Evolutionary conservation across 225 moss, liverwort and hornwort genomes (phyloP).

Genomic region (Polytrichum commune): DNA sequence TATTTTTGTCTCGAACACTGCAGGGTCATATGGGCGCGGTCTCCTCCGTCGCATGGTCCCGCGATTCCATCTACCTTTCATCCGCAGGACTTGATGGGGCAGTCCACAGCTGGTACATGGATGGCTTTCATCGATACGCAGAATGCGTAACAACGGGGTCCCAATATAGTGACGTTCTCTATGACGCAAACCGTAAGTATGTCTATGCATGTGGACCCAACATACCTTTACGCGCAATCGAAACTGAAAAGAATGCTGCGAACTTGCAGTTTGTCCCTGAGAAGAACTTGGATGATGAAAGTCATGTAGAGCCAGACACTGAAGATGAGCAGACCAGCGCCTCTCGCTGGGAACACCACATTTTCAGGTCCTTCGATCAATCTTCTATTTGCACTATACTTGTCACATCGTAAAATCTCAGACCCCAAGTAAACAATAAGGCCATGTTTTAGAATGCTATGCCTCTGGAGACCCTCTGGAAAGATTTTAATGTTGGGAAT

Average conservation of each 20-base stretch:
- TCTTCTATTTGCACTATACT: too few species aligned
- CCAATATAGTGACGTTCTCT: constrained; percentile 50
- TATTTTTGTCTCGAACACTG: neutral
- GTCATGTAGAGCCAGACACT: neutral
- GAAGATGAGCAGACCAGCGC: constrained; percentile 19
- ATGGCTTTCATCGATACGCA: constrained; percentile 57
- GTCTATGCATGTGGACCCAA: constrained; percentile 64
- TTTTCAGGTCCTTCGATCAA: constrained; percentile 26
- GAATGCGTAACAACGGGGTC: constrained; percentile 37
- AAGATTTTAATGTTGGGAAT: too few species aligned
- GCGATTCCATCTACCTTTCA: constrained; percentile 68
- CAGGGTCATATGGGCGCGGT: constrained; percentile 77
- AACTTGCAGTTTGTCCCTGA: constrained; percentile 14
- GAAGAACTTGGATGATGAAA: constrained; percentile 11
- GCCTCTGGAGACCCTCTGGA: too few species aligned
- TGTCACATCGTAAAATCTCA: too few species aligned
- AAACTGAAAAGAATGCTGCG: constrained; percentile 57
- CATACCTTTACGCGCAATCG: constrained; percentile 55
- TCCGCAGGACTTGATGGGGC: constrained; percentile 79
- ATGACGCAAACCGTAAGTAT: constrained; percentile 50
- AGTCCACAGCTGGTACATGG: constrained; percentile 76
- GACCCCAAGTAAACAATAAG: too few species aligned
- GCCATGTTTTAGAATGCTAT: too few species aligned
- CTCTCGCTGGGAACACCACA: constrained; percentile 38
- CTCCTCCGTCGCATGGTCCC: constrained; percentile 69